A percentile compares a stretch with the other conserved stretches of the same genome.
Conservation (phyloP, 179 eudicot species). For the Camellia oleifera region DNA sequence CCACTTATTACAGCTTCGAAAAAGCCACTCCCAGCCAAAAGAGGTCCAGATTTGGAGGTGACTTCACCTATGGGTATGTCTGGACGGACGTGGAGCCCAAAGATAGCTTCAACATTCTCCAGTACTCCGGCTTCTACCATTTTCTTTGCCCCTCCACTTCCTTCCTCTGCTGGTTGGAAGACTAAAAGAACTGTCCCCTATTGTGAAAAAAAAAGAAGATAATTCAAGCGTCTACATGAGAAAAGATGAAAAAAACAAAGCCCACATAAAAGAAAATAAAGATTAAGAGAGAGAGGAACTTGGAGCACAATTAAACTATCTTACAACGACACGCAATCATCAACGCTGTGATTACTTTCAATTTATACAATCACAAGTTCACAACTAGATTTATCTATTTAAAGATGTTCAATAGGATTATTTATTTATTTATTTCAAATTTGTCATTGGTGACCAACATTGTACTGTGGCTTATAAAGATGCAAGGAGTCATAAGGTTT, state of each 20-base stretch:
- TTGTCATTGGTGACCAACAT: not conserved
- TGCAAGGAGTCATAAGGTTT: not conserved
- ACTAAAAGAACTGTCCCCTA: constrained; percentile 92
- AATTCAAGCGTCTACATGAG: not conserved
- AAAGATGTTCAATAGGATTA: not conserved
- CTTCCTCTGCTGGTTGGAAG: constrained; percentile 99
- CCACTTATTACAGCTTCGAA: constrained; percentile 85
- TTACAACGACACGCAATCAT: not conserved
- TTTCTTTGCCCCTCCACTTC: constrained; percentile 79
- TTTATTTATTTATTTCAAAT: not conserved
- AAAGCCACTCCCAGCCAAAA: constrained; percentile 81
- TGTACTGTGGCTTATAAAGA: not conserved
- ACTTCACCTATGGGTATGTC: constrained; percentile 61
- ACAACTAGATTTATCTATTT: not conserved
- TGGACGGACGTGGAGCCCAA: constrained; percentile 66
- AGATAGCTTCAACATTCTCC: constrained; percentile 87
- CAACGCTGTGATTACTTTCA: not conserved
- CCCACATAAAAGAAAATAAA: not conserved
- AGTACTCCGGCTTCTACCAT: constrained; percentile 82
- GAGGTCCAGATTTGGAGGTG: constrained; percentile 65
- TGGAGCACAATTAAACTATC: not conserved
- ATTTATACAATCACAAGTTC: not conserved
- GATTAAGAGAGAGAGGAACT: not conserved
- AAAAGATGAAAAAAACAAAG: not conserved
- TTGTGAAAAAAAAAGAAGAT: constrained; percentile 6